phyloP scores from a whole-genome alignment of 208 protist species.

The Jaenimonas drosophilae region DNA sequence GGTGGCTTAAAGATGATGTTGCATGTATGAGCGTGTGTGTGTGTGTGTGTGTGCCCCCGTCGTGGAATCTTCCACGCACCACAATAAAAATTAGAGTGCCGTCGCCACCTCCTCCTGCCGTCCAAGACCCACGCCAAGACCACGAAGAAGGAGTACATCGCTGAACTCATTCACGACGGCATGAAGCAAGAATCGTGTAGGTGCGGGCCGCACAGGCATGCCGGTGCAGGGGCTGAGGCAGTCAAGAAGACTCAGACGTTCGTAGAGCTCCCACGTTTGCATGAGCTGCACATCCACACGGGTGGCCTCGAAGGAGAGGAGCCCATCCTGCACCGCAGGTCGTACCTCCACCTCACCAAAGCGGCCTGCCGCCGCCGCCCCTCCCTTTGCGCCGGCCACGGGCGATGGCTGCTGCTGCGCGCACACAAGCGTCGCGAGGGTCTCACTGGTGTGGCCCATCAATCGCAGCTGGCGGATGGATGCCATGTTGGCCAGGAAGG shows the following conservation, averaged over 20 bases:
- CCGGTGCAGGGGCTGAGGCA: slow-evolving; percentile 33
- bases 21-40: background rate
- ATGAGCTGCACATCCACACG: slow-evolving; percentile 36
- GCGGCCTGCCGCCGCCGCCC: background rate
- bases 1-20: no score
- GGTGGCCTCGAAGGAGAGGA: background rate
- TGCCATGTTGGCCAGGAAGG: slow-evolving; percentile 44
- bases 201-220: slow-evolving; percentile 32
- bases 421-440: slow-evolving; percentile 5
- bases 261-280: slow-evolving; percentile 44
- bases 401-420: background rate
- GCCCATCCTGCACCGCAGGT: background rate
- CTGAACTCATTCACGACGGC: slow-evolving; percentile 74
- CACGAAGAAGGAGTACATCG: slow-evolving; percentile 48
- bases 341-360: no score
- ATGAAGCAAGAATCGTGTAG: slow-evolving; percentile 66
- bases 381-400: no score
- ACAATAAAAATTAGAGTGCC: slow-evolving; percentile 1
- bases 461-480: slow-evolving; percentile 22
- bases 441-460: slow-evolving; percentile 20
- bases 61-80: background rate
- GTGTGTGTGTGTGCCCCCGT: background rate
- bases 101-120: background rate
- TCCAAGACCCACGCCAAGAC: background rate
- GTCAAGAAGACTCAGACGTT: slow-evolving; percentile 33